These are phyloP conservation scores for Isoetes taiwanensis DNA, from an alignment of 75 land plant genomes.

Conservation along the genomic window DNA sequence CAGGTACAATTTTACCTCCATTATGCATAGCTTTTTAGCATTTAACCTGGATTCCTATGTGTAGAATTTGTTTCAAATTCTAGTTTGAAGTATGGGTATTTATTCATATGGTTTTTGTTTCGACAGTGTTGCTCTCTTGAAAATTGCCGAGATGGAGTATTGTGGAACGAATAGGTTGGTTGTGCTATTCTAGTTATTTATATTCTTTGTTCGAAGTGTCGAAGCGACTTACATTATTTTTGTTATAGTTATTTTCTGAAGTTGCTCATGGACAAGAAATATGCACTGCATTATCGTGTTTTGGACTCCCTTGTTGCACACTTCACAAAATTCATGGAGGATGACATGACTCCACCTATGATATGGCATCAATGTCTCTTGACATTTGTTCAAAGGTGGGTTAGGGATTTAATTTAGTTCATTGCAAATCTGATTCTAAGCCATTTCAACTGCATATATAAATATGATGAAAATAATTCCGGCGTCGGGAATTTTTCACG, in stretches of 20 bases:
- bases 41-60: too few relatives aligned
- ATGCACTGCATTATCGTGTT: slow-evolving; percentile 83
- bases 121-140: slow-evolving; percentile 76
- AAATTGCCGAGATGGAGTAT: slow-evolving; percentile 87
- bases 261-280: slow-evolving; percentile 85
- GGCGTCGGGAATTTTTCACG: too few relatives aligned
- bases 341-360: slow-evolving; percentile 70
- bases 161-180: slow-evolving; percentile 92
- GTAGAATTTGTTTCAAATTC: background rate
- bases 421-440: too few relatives aligned
- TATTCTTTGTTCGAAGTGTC: background rate
- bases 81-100: background rate
- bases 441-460: too few relatives aligned
- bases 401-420: too few relatives aligned
- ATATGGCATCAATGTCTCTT: slow-evolving; percentile 98
- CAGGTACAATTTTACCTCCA: slow-evolving; percentile 53
- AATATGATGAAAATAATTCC: too few relatives aligned
- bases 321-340: slow-evolving; percentile 70
- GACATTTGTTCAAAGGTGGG: slow-evolving; percentile 95
- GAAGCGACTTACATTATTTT: background rate
- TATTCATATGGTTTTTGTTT: background rate
- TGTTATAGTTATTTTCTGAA: slow-evolving; percentile 82
- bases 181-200: background rate
- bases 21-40: background rate
- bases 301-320: slow-evolving; percentile 68